Conservation (phyloP, 2,329 filamentous ascomycete genomes). For the Coniochaeta hoffmannii region DNA sequence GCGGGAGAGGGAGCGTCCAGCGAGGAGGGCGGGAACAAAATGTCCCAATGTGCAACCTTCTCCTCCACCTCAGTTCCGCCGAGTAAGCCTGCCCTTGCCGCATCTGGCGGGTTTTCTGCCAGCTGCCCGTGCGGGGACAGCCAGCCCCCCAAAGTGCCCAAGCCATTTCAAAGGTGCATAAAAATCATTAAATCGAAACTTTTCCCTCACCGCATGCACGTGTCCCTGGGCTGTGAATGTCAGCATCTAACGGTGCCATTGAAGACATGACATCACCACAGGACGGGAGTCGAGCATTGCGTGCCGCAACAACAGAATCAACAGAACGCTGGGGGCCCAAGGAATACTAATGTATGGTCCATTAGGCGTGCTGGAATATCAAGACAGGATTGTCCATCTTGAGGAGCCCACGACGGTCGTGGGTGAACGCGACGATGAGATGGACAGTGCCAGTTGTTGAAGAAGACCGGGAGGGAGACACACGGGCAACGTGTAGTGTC, state of each 20-base stretch:
- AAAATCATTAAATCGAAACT: background rate
- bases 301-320: too few relatives aligned
- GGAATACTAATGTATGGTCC: too few relatives aligned
- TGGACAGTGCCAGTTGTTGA: too few relatives aligned
- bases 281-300: background rate
- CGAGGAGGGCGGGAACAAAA: constrained; percentile 1
- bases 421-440: too few relatives aligned
- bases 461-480: too few relatives aligned
- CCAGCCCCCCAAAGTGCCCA: background rate
- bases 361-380: too few relatives aligned
- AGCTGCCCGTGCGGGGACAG: constrained; percentile 3
- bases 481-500: too few relatives aligned
- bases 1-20: background rate
- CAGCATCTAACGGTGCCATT: background rate
- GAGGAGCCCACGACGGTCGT: too few relatives aligned
- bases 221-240: background rate
- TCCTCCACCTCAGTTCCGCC: background rate
- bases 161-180: background rate
- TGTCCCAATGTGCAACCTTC: background rate
- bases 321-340: too few relatives aligned
- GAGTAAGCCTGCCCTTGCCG: background rate
- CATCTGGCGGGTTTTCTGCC: background rate
- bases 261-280: background rate
- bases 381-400: too few relatives aligned
- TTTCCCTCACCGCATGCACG: background rate